Conservation (phyloP, 2,329 filamentous ascomycete genomes). For the Bipolaris gigantea region DNA sequence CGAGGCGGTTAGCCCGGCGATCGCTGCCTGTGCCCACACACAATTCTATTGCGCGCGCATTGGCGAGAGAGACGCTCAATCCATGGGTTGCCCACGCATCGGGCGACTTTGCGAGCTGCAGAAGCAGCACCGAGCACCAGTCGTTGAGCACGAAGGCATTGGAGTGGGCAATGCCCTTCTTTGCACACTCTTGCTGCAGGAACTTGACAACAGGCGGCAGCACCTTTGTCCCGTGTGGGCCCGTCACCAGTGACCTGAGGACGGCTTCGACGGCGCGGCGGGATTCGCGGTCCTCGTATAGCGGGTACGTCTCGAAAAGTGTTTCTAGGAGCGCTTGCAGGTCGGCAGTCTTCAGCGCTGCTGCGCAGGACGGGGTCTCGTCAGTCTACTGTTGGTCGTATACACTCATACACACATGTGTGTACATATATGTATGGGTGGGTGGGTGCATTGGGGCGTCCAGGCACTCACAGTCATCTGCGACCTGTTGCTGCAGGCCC, state of each 20-base stretch:
- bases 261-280: conserved; percentile 82
- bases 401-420: no score
- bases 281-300: conserved; percentile 84
- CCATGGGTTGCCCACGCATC: conserved; percentile 66
- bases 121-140: conserved; percentile 82
- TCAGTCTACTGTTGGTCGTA: conserved; percentile 12
- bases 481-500: conserved; percentile 48
- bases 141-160: conserved; percentile 88
- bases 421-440: neutral
- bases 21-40: conserved; percentile 60
- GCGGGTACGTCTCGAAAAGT: conserved; percentile 83
- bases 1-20: conserved; percentile 56
- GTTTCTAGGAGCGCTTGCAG: conserved; percentile 64
- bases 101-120: conserved; percentile 64
- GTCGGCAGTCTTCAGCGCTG: conserved; percentile 47
- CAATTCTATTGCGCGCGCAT: conserved; percentile 75
- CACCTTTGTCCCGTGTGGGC: conserved; percentile 58
- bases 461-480: conserved; percentile 47
- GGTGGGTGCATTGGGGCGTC: neutral
- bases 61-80: conserved; percentile 65
- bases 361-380: conserved; percentile 14
- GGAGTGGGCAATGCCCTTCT: conserved; percentile 72
- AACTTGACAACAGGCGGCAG: conserved; percentile 67
- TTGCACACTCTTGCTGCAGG: conserved; percentile 72
- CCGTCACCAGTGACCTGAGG: conserved; percentile 67